Evolutionary conservation across 2,329 filamentous ascomycete species (phyloP), one percentile per base, ranked within the genome.

Genomic region (Aspergillus luchuensis): DNA sequence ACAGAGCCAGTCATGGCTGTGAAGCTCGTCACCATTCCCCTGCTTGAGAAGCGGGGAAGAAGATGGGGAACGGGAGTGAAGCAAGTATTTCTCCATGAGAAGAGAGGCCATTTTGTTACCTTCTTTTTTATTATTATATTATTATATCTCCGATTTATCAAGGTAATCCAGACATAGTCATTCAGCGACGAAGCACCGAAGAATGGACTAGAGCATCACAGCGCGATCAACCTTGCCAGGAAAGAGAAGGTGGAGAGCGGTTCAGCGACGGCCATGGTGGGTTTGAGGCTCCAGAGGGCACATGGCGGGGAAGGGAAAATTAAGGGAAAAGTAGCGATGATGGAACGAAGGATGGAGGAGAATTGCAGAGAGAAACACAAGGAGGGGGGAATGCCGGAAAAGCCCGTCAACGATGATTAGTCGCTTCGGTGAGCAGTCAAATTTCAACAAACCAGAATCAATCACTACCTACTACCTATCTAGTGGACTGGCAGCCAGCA

Each of bases 261-360:
- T 55, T 63, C 58, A 63, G 54, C 39, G 47, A 30, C 23, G 36
- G 58, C 58, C 61, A 63, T 63, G 58, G 58, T 56, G 51, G 55
- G 38, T 38, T 43, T 57, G 38, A 36, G 45, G 45, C 49, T 60
- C 54, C 54, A 49, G 47, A 57, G 47, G 30, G 47, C 48, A 50
- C 33, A 57, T 43, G 36, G 56, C 56, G 56, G 45, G 38, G 54
- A 23, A 56, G 47, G 25, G 7, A 11, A 25, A 36, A 57, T 13
- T 17, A 23, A 51, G 23, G 13, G 19, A 15, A 50, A 36, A 36
- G 33, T 36, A 36, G 33, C 33, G 33, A 36, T 36, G 45, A 57
- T 41, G 56, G 56, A 58, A 58, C 39, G 38, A 33, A 28, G 17
- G 43, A 41, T 52, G 48, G 36, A n/a, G 33, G 19, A 48, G 17